Evolutionary conservation across 75 land plant species (phyloP).

Genomic region (Selaginella tamariscina): DNA sequence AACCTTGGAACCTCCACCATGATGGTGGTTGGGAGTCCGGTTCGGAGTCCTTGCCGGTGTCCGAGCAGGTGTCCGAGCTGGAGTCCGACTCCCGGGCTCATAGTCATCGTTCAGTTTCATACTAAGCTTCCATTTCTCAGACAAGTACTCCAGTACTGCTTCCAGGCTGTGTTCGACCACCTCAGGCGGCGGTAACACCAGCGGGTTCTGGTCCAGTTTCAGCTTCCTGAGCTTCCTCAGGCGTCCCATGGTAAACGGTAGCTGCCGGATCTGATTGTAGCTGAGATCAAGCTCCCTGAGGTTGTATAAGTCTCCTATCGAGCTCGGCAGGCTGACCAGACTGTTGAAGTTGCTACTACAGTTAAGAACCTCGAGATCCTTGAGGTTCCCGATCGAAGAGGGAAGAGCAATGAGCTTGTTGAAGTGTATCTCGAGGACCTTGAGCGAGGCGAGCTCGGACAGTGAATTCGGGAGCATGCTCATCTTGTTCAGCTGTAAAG

Average conservation of each 20-base stretch:
- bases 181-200: not conserved
- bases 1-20: not conserved
- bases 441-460: not conserved
- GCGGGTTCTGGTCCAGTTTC: constrained; percentile 6
- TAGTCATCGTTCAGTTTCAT: constrained; percentile 2
- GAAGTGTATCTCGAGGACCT: constrained; percentile 7
- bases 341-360: constrained; percentile 9
- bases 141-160: constrained; percentile 9
- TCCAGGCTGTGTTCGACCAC: constrained; percentile 11
- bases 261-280: constrained; percentile 10
- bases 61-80: not conserved
- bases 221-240: not conserved
- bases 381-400: not conserved
- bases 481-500: constrained; percentile 1
- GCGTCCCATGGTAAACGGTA: not conserved
- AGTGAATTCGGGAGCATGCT: constrained; percentile 3
- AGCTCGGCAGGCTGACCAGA: constrained; percentile 2
- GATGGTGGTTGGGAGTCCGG: too few species aligned
- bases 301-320: not conserved
- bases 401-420: constrained; percentile 12
- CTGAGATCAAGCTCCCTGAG: constrained; percentile 9
- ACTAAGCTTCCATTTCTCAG: not conserved
- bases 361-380: not conserved
- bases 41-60: not conserved
- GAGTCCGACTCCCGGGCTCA: not conserved